Conservation (phyloP, 176 grass and related monocot genomes). For the Phragmites australis region DNA sequence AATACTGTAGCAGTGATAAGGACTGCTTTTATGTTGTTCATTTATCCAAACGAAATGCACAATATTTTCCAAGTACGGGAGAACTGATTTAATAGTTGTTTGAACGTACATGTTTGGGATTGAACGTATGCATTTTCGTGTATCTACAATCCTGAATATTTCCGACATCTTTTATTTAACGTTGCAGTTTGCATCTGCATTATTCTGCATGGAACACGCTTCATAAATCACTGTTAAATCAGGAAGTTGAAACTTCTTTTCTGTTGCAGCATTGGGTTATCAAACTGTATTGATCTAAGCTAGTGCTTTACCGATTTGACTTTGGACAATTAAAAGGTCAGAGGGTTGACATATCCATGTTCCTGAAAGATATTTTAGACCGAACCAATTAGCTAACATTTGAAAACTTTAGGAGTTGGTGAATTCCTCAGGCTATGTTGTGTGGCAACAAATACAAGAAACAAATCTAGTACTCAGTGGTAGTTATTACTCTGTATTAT, state of each 20-base stretch:
- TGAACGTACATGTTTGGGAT: neutral
- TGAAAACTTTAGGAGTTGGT: neutral
- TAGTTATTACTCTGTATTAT: neutral
- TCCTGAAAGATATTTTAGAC: too few species aligned
- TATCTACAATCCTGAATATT: neutral
- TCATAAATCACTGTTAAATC: conserved; percentile 2
- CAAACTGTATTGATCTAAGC: neutral
- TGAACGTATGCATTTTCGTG: neutral
- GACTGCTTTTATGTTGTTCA: neutral
- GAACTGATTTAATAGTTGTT: neutral
- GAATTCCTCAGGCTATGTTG: too few species aligned
- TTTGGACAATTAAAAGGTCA: neutral
- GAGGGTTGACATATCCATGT: neutral
- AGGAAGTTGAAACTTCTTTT: neutral
- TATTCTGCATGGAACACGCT: conserved; percentile 8
- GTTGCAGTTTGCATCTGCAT: neutral
- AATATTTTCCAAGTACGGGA: neutral
- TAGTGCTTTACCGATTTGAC: conserved; percentile 6
- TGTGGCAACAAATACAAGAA: conserved; percentile 17
- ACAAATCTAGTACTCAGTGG: neutral
- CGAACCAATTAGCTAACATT: neutral
- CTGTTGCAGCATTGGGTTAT: neutral
- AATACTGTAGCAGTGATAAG: conserved; percentile 7
- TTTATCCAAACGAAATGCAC: neutral
- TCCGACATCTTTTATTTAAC: neutral